Base-by-base conservation (phyloP, 495 filamentous ascomycete species). In the Platismatia glauca region DNA sequence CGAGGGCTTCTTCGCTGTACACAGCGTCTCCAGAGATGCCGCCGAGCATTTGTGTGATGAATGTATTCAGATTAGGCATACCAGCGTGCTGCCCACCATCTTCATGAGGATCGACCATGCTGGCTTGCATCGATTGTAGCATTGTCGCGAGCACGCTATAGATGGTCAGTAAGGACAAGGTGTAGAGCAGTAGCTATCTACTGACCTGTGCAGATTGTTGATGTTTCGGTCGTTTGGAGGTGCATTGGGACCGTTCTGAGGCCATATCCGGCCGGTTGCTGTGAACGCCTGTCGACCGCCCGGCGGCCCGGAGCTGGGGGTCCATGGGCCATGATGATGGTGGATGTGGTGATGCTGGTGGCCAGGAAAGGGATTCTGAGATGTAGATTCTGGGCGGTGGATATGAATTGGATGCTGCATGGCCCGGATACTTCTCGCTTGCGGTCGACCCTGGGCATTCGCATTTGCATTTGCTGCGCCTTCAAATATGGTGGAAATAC, bases 1-100 rank as follows among this genome's bases (percentile, higher is more conserved):
- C 93, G 1, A 97, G 75, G 18, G 89, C 91, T 74, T 94, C 91
- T 76, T 97, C 90, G 1, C 87, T 85, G 69, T 90, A 95, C 2
- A 96, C 94, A n/a, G 86, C 89, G 72, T 97, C 93, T 18, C 90
- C 90, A 59, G 82, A 78, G 7, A 79, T 78, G 11, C 78, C 83
- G 37, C 74, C 75, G 44, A 91, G 71, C 41, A 93, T 64, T 7
- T 76, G 72, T 33, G 74, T 71, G 44, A 89, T 68, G 29, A 82
- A 58, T 12, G 73, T 77, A 29, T 76, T 66, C 34, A 75, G 71
- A 4, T 70, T 68, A 34, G 76, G 61, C n/a, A 75, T 73, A 44
- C 50, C 57, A 33, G 59, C 18, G 20, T 50, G 57, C 33, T 50
- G 58, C 18, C 52, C 59, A 48, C 37, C 43, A 38, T 65, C 50